A percentile compares a stretch with the other conserved stretches of the same genome.
These are phyloP conservation scores for Acer saccharum DNA, from an alignment of 345 rosid species.

Conservation along the genomic window DNA sequence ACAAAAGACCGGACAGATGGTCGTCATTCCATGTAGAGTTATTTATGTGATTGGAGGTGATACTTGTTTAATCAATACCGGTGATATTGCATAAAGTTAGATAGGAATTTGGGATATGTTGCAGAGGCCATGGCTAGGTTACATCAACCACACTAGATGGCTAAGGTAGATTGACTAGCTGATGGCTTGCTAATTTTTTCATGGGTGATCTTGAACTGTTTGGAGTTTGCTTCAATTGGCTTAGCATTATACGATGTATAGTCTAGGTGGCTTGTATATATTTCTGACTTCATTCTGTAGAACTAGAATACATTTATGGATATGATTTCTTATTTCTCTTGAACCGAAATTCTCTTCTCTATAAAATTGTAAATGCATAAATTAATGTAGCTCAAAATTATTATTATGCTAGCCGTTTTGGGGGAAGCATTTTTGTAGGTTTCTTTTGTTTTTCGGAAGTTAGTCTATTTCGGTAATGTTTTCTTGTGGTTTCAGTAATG, in stretches of 20 bases:
- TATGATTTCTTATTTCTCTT: not conserved
- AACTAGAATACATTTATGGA: not conserved
- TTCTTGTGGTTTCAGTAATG: not conserved
- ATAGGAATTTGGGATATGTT: not conserved
- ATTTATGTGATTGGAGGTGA: not conserved
- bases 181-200: not conserved
- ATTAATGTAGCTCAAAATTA: not conserved
- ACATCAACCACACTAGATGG: not conserved
- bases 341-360: not conserved
- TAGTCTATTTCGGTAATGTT: not conserved
- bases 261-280: slow-evolving; percentile 4
- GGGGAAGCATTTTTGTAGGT: not conserved
- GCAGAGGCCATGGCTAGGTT: not conserved
- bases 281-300: not conserved
- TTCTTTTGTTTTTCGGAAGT: too few relatives aligned
- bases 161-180: not conserved
- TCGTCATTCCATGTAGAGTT: slow-evolving; percentile 52
- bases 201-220: not conserved
- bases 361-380: not conserved
- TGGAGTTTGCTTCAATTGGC: slow-evolving; percentile 11
- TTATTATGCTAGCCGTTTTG: not conserved
- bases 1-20: slow-evolving; percentile 54
- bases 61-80: not conserved
- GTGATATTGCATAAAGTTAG: not conserved
- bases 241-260: slow-evolving; percentile 5